Evolutionary conservation across 139 green algal genomes (phyloP), one percentile per base, ranked within the genome.

Genomic region (Chlorella sp.): DNA sequence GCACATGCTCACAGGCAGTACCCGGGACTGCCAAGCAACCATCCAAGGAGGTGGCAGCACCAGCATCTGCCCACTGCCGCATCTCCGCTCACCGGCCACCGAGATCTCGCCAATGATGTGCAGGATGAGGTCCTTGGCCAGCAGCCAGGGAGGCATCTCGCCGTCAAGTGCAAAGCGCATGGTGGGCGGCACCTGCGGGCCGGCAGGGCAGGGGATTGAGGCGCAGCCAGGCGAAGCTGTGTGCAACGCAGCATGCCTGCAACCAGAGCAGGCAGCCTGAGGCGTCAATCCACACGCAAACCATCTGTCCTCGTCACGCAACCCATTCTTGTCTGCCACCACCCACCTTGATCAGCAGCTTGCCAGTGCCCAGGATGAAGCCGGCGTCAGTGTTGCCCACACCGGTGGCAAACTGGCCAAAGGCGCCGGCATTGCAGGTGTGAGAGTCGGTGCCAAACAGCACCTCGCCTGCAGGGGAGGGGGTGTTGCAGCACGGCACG

Each of bases 371-470:
- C 84, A 99, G 88, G 87, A 99, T 98, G 93, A 99, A 99, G 63
- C 96, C 96, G 16, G 96, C 96, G 85, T 98, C 96, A 15, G 96
- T 99, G 92, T 99, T 99, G 82, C 96, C 96, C 57, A 99, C 94
- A 55, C 96, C 96, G 16, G 94, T 96, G 36, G 96, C 96, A 92
- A 99, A 99, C 91, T 98, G 95, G 44, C 96, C 96, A 89, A 99
- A 99, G 21, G 96, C 96, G 30, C 96, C 96, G 21, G 96, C 96
- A 89, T 98, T 98, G 90, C 96, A 99, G 55, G 96, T 99, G 94
- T 99, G 96, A 38, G 92, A 97, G 92, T 99, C 96, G n/a, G 96
- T 99, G 83, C 96, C 96, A 89, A 99, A 98, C 87, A 99, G 91
- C 85, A 99, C 95, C 91, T 98, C 95, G 16, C 81, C 95, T 82